phyloP scores from a whole-genome alignment of 768 basidiomycete genomes.

The Xanthoconium stramineum region DNA sequence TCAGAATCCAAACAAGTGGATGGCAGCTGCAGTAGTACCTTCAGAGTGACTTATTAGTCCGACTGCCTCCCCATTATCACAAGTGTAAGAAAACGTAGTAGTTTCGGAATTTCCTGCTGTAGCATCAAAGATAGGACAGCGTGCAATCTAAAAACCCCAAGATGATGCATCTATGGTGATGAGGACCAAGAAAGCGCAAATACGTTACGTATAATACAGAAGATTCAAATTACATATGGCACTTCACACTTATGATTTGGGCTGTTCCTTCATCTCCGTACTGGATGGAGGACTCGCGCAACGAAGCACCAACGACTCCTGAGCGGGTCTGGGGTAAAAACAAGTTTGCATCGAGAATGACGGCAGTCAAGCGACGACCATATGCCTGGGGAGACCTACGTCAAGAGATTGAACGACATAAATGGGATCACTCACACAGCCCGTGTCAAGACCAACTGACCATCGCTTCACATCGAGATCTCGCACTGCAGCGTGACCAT shows the following conservation, averaged over 20 bases:
- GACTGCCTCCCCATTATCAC: no score
- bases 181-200: background rate
- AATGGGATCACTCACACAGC: conserved; percentile 57
- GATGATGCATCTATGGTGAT: background rate
- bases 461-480: conserved; percentile 82
- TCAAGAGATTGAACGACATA: background rate
- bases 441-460: conserved; percentile 83
- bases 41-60: no score
- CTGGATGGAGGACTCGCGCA: conserved; percentile 32
- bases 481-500: conserved; percentile 80
- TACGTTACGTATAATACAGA: background rate
- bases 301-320: conserved; percentile 17
- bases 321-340: conserved; percentile 10
- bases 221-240: conserved; percentile 21
- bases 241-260: conserved; percentile 52
- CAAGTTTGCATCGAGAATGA: conserved; percentile 49
- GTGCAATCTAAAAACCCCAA: background rate
- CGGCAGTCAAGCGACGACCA: conserved; percentile 57
- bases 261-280: conserved; percentile 58
- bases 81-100: background rate
- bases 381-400: conserved; percentile 42
- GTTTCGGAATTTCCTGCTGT: background rate
- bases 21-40: no score
- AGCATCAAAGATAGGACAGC: background rate
- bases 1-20: no score